These are phyloP conservation scores for Colletotrichum magnum DNA, from an alignment of 2,329 filamentous ascomycete species.

Conservation along the genomic window DNA sequence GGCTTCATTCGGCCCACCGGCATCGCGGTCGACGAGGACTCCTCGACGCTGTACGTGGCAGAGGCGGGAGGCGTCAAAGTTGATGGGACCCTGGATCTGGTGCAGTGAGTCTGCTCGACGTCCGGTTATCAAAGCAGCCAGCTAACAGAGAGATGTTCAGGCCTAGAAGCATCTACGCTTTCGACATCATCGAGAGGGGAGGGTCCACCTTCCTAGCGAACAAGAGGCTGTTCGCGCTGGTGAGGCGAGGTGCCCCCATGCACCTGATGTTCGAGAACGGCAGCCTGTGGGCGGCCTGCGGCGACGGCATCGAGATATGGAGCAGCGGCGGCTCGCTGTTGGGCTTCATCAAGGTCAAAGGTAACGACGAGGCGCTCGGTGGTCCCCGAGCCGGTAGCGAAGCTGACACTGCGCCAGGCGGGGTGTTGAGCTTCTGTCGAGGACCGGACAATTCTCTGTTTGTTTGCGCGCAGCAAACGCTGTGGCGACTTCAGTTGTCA, in stretches of 20 bases:
- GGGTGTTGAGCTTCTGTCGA: conserved; percentile 61
- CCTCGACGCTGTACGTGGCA: conserved; percentile 58
- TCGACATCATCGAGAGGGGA: conserved; percentile 57
- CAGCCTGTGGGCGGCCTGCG: conserved; percentile 63
- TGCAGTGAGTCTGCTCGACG: conserved; percentile 41
- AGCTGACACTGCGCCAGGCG: conserved; percentile 45
- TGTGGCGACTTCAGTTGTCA: conserved; percentile 58
- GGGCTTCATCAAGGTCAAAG: conserved; percentile 56
- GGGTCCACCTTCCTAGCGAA: conserved; percentile 61
- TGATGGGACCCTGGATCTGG: conserved; percentile 32
- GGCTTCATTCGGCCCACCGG: conserved; percentile 60
- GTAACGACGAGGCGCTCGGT: conserved; percentile 44
- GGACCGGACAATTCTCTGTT: conserved; percentile 58
- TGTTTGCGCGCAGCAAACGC: conserved; percentile 60
- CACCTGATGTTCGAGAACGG: conserved; percentile 60
- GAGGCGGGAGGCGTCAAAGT: conserved; percentile 49
- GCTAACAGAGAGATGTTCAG: conserved; percentile 40
- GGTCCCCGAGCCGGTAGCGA: background rate
- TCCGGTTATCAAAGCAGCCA: background rate
- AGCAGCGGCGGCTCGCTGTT: conserved; percentile 58
- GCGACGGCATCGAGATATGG: conserved; percentile 66
- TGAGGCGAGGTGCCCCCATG: conserved; percentile 60
- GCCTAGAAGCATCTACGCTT: conserved; percentile 61
- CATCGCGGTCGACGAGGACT: conserved; percentile 55
- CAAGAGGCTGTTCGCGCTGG: conserved; percentile 66